Base-by-base conservation (phyloP, 176 grass and related monocot genomes). In the Phoenix roebelenii region DNA sequence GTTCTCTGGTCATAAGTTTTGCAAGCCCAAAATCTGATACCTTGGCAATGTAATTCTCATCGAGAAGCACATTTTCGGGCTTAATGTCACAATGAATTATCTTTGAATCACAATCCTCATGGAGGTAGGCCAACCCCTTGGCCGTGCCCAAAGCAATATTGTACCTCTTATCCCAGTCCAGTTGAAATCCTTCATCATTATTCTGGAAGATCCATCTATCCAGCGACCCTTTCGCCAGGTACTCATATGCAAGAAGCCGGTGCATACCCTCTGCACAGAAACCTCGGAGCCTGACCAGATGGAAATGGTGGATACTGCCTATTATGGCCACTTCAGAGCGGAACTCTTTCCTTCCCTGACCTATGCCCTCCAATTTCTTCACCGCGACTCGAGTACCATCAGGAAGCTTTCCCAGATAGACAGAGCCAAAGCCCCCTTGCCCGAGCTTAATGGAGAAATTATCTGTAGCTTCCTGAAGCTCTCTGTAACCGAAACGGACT, bases 1-100 rank as follows among this genome's bases (percentile, higher is more conserved):
- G 93, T 71, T 98, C 93, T 29, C 93, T 85, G 51, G 84, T 98
- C 93, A 98, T 98, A 51, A 98, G 28, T 62, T 98, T 98, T 7
- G 93, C 93, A 14, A 98, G 93, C n/a, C 93, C 93, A 61, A 98
- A 98, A 61, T 98, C 93, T 15, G 93, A 98, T 23, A 98, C 93
- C 77, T 92, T 98, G 9, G 88, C 87, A 15, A 66, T 15, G 48
- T 80, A 98, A 58, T 98, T 78, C 0, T 98, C 87, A 18, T 98
- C 84, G 16, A 92, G 87, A 19, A 98, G 79, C 19, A 98, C 85
- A 65, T 98, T 98, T 69, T 98, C 87, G 7, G 93, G 93, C 64
- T 98, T 98, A 66, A 98, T 98, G 63, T 98, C 93, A 24, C 93
- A 98, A 58, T 98, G 84, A 71, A 98, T 39, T 17, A 98, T 98